Base-by-base conservation (phyloP, 2,329 filamentous ascomycete species). In the Pseudogymnoascus sp. region DNA sequence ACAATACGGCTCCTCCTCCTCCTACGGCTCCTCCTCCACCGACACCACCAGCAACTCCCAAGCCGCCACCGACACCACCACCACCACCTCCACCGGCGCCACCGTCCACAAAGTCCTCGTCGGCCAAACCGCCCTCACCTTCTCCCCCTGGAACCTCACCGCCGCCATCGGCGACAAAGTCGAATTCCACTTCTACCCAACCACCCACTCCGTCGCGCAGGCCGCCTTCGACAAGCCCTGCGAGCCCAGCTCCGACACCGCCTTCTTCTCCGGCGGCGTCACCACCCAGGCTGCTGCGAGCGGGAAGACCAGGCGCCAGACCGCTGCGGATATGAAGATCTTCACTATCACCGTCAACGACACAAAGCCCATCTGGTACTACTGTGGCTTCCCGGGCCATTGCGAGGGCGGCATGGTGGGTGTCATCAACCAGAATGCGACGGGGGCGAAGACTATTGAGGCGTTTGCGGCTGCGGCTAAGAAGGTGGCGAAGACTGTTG, bases 101-200 rank as follows among this genome's bases (percentile, higher is more conserved):
- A 51, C 45, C 45, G 45, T 51, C 2, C 45, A 51, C 81, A 80
- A 72, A 76, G 41, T 93, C 90, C 65, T 92, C 91, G 67, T 92
- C 92, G 66, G 90, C 91, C 83, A 96, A 89, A 73, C 96, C 82
- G 48, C 91, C 90, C 76, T 97, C 91, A 67, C 96, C 96, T 84
- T 97, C 92, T 62, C 71, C 34, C 82, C 82, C 6, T 74, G 77
- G 62, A 76, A 69, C n/a, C 65, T 74, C 61, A 70, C 60, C 28
- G 74, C 72, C 34, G 70, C 73, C 2, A 65, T 71, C 28, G 74
- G 74, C 8, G 71, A 74, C 48, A 60, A 68, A 4, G 68, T 76
- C 28, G 73, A 74, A 63, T 76, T 75, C 65, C 69, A 71, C 19
- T 76, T 74, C 71, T 73, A 70, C 65, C 73, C 74, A 2, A 65